Base-by-base conservation (phyloP, 1,139 yeast genomes). In the Hyphopichia pseudoburtonii region DNA sequence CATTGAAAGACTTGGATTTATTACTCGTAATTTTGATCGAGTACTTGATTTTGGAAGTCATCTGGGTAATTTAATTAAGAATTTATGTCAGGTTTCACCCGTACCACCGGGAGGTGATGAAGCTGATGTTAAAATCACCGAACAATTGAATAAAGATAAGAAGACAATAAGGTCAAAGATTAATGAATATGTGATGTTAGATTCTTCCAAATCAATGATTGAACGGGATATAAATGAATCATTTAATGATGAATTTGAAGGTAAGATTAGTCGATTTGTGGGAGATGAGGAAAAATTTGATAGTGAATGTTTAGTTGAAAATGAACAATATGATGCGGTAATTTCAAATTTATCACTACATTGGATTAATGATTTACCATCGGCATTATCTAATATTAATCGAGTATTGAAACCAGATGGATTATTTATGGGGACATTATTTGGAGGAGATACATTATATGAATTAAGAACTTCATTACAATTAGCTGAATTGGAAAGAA, bases 351-450 rank as follows among this genome's bases (percentile, higher is more conserved):
- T 86, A 51, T 76, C 87, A 22, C 56, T 87, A 56, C 95, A 87
- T 56, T 87, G 96, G 96, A 80, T 86, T 39, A 87, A 87, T 52
- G 92, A 87, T 49, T 69, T 87, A 18, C 95, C 95, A 0, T 69
- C 72, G 1, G 74, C 80, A 1, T 69, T 86, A 36, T 57, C 64
- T 17, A 72, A 78, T 41, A 73, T 86, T 44, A 79, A 81, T 51
- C 56, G 64, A n/a, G 71, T 85, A 16, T 64, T 87, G 32, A 80
- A 79, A 41, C 94, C 94, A 0, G 95, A 87, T 55, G 94, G 95
- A 1, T 68, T 88, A 56, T 85, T 87, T 48, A 73, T 87, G 74
- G 95, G 86, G 1, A 77, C 89, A n/a, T 74, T 87, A 70, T 76
- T 86, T 50, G 94, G 94, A 6, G 94, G 92, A 5, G 96, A 87